phyloP scores from a whole-genome alignment of 768 basidiomycete species.

The Suillus fuscotomentosus region DNA sequence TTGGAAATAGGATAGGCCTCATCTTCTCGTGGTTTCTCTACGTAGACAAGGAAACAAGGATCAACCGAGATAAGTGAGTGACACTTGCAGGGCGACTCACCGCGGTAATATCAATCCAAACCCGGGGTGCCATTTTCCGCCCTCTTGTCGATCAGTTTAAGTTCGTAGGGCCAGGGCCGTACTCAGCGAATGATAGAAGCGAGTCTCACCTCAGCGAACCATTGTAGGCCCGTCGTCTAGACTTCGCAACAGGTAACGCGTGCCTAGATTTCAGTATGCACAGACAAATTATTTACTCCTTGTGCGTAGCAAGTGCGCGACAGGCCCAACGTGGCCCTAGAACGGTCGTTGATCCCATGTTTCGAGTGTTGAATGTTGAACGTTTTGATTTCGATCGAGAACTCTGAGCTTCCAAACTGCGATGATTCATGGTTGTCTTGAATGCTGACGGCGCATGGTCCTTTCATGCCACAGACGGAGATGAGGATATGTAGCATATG shows the following conservation, averaged over 20 bases:
- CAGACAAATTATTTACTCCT: neutral
- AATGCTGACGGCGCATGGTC: neutral
- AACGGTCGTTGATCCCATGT: neutral
- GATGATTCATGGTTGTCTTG: neutral
- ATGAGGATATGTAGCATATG: neutral
- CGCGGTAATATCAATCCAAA: neutral
- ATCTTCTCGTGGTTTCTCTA: neutral
- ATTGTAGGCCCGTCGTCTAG: neutral
- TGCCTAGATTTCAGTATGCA: neutral
- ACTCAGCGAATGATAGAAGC: neutral
- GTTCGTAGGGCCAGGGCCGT: neutral
- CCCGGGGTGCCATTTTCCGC: neutral
- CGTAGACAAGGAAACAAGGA: neutral
- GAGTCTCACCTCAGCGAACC: neutral
- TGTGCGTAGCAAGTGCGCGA: neutral
- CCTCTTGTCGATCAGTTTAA: neutral
- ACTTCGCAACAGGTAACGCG: neutral
- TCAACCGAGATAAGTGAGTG: neutral
- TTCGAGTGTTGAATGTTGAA: neutral
- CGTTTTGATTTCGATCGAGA: neutral
- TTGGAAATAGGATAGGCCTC: neutral
- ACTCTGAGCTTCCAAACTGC: neutral
- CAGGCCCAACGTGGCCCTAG: neutral
- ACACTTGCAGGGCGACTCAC: neutral
- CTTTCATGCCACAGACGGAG: neutral